These are phyloP conservation scores for Exophiala sideris DNA, from an alignment of 2,329 filamentous ascomycete species.

Conservation along the genomic window DNA sequence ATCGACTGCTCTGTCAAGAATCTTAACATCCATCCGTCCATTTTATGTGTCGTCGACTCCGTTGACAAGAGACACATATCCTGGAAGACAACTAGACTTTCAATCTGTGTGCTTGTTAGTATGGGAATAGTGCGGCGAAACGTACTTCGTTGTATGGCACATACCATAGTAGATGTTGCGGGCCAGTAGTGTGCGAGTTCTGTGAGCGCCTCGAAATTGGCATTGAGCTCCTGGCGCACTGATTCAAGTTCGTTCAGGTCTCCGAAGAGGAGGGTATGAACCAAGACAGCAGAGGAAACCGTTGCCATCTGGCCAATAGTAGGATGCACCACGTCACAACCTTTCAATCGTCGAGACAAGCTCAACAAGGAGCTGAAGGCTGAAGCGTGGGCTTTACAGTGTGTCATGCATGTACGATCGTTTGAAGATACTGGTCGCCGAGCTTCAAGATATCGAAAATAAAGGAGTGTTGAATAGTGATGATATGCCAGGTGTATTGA, in stretches of 20 bases:
- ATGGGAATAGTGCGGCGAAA: neutral
- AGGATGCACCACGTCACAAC: slow-evolving; percentile 34
- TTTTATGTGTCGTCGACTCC: neutral
- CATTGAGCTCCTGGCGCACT: neutral
- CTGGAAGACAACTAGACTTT: slow-evolving; percentile 7
- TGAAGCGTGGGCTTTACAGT: slow-evolving; percentile 4
- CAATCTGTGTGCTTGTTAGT: slow-evolving; percentile 1
- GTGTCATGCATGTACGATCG: neutral
- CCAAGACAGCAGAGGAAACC: slow-evolving; percentile 36
- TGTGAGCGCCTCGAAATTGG: slow-evolving; percentile 3
- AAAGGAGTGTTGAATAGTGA: slow-evolving; percentile 40
- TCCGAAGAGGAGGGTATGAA: slow-evolving; percentile 36
- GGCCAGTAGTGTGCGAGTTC: slow-evolving; percentile 7
- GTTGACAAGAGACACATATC: slow-evolving; percentile 2
- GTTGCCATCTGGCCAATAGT: slow-evolving; percentile 37
- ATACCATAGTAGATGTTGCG: slow-evolving; percentile 4
- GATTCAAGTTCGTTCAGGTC: slow-evolving; percentile 1
- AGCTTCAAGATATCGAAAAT: slow-evolving; percentile 37
- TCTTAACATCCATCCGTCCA: slow-evolving; percentile 8
- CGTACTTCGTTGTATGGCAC: neutral
- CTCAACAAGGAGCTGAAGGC: slow-evolving; percentile 9
- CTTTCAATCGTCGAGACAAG: slow-evolving; percentile 20
- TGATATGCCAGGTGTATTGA: slow-evolving; percentile 39
- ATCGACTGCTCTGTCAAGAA: slow-evolving; percentile 3
- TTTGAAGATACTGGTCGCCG: neutral